Conservation (phyloP, 2,329 filamentous ascomycete species). For the Epichloe sp. region DNA sequence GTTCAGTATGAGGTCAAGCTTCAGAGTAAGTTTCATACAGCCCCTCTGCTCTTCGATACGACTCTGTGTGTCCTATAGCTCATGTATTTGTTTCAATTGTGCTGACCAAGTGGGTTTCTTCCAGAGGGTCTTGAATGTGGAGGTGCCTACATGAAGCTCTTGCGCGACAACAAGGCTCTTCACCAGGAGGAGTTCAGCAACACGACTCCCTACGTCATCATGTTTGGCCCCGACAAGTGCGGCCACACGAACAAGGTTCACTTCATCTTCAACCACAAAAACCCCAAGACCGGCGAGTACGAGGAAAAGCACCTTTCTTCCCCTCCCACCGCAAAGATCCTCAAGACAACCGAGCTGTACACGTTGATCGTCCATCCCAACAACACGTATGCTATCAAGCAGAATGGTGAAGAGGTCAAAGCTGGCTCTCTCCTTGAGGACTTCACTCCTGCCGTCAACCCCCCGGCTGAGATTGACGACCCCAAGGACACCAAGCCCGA, state of each 20-base stretch:
- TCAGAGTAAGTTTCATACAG: slow-evolving; percentile 53
- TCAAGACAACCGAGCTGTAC: slow-evolving; percentile 90
- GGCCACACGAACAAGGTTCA: slow-evolving; percentile 96
- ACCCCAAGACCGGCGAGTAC: slow-evolving; percentile 98
- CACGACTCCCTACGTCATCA: slow-evolving; percentile 89
- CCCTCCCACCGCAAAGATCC: slow-evolving; percentile 73
- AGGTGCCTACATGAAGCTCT: slow-evolving; percentile 97
- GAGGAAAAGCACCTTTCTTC: slow-evolving; percentile 96
- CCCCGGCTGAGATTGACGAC: slow-evolving; percentile 87
- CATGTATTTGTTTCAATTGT: slow-evolving; percentile 1
- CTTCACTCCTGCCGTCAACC: slow-evolving; percentile 89
- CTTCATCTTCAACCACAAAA: slow-evolving; percentile 99
- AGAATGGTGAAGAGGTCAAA: slow-evolving; percentile 81
- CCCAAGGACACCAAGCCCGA: slow-evolving; percentile 85
- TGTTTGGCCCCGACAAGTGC: slow-evolving; percentile 99
- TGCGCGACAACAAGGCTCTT: slow-evolving; percentile 93
- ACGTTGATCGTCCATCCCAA: slow-evolving; percentile 93
- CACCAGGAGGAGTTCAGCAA: slow-evolving; percentile 98
- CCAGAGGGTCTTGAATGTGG: slow-evolving; percentile 89
- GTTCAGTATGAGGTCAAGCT: slow-evolving; percentile 99
- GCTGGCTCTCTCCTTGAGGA: slow-evolving; percentile 86
- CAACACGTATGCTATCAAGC: slow-evolving; percentile 86
- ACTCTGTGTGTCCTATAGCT: neutral
- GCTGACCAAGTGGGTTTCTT: neutral
- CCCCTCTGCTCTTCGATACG: too few species aligned